Base-by-base conservation (phyloP, 805 yeast genomes). In the Komagataella ulmi region DNA sequence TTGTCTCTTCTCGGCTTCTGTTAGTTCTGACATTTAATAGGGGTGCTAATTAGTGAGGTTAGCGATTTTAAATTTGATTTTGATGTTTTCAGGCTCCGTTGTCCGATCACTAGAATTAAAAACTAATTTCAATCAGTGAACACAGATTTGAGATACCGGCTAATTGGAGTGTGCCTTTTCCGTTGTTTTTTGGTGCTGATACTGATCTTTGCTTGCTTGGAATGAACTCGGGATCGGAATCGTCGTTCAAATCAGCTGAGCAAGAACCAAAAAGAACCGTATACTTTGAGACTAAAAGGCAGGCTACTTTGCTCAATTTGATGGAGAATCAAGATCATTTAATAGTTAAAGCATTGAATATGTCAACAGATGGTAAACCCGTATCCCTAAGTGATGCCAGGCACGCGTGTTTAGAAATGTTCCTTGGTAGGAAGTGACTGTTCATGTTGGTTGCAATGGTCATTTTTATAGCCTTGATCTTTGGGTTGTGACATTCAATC, bases 1-100 rank as follows among this genome's bases (percentile, higher is more conserved):
- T 51, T 70, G 69, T 59, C 80, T 76, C 64, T 75, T 80, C 56
- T 81, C 87, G 45, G 79, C 81, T 6, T 78, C 81, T 40, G 73
- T 64, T 24, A 76, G 30, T 43, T 65, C 71, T 50, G 73, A 64
- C 79, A 75, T 74, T 6, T 10, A 10, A 10, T 10, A 14, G 40
- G 40, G 40, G 36, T 7, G 8, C 12, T 30, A 30, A 30, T 10
- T 10, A 30, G 12, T 30, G 5, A 6, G 23, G 14, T 30, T 30
- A 30, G 40, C 40, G 40, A 30, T 30, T 30, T 30, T 30, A 14
- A 30, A 7, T 30, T 30, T 30, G 40, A 8, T 30, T 30, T 30
- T 30, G 40, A 30, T 14, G n/a, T 30, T 30, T 30, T 30, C 40
- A 30, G 23, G 23, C 40, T 30, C 40, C 14, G 40, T 30, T 30